A percentile compares a stretch with the other conserved stretches of the same genome.
Conservation (phyloP, 140 eudicot genomes). For the Erigeron philadelphicus region DNA sequence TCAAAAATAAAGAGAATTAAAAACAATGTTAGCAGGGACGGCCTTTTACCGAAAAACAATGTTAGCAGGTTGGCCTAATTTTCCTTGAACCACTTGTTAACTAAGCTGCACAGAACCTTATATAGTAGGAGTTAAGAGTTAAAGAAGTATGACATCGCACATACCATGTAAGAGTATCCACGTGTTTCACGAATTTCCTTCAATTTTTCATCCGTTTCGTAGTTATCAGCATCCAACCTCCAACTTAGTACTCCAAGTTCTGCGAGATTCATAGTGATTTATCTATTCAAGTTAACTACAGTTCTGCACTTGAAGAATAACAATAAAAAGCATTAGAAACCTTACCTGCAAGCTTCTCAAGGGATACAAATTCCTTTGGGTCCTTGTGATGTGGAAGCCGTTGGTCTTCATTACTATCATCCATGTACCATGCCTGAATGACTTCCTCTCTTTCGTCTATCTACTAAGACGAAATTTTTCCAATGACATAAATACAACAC, state of each 20-base stretch:
- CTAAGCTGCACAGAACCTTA: not conserved
- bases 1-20: no score
- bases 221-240: constrained; percentile 93
- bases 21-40: no score
- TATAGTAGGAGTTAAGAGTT: not conserved
- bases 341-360: constrained; percentile 70
- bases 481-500: not conserved
- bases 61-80: not conserved
- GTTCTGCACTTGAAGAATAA: constrained; percentile 5
- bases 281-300: not conserved
- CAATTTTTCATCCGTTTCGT: constrained; percentile 86
- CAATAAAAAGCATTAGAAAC: not conserved
- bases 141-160: constrained; percentile 8
- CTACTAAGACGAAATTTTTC: constrained; percentile 25
- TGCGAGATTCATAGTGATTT: constrained; percentile 21
- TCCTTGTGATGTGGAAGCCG: constrained; percentile 85
- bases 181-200: constrained; percentile 83
- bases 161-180: constrained; percentile 86
- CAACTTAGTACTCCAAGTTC: constrained; percentile 97
- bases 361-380: constrained; percentile 72
- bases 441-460: constrained; percentile 63
- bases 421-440: constrained; percentile 97
- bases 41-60: no score
- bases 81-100: not conserved
- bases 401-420: constrained; percentile 71